Percentiles rank a stretch among this genome's conserved stretches.
These are phyloP conservation scores for Xerocomus potaroensis DNA, from an alignment of 768 basidiomycete species.

Conservation along the genomic window DNA sequence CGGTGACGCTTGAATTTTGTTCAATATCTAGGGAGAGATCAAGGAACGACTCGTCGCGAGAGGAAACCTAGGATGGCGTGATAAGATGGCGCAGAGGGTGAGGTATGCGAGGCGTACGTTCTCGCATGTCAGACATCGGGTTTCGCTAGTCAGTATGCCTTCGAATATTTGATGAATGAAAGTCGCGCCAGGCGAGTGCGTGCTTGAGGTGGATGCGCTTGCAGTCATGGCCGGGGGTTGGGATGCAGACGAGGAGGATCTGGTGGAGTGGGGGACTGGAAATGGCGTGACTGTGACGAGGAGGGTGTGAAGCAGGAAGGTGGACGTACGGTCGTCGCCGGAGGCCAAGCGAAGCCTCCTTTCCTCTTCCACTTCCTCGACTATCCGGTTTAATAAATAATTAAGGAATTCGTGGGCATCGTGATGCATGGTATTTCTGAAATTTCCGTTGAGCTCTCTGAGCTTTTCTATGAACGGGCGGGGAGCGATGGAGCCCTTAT, in stretches of 20 bases:
- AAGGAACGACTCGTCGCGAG: conserved; percentile 93
- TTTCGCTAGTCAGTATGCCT: conserved; percentile 93
- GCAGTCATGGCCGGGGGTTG: conserved; percentile 39
- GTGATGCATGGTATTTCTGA: conserved; percentile 90
- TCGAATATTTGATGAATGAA: conserved; percentile 93
- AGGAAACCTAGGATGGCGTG: conserved; percentile 57
- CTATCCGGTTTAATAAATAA: conserved; percentile 86
- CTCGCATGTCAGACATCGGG: conserved; percentile 96
- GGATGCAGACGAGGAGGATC: conserved; percentile 47
- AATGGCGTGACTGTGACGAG: conserved; percentile 3
- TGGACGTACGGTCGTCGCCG: conserved; percentile 63
- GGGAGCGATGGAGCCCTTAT: conserved; percentile 85
- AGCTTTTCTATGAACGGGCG: conserved; percentile 91
- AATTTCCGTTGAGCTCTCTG: conserved; percentile 87
- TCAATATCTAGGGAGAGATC: conserved; percentile 99
- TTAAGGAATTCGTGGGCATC: conserved; percentile 99
- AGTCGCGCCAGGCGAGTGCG: conserved; percentile 52
- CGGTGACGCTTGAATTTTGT: conserved; percentile 94
- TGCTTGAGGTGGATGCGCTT: conserved; percentile 45
- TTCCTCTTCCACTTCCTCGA: conserved; percentile 87
- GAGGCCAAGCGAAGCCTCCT: conserved; percentile 42
- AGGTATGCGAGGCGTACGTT: conserved; percentile 54
- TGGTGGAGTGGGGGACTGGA: conserved; percentile 58
- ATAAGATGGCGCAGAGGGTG: conserved; percentile 11
- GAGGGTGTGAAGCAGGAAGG: not conserved